Evolutionary conservation across 306 rosid species (phyloP), one percentile per base, ranked within the genome.

Genomic region (Lotus japonicus): DNA sequence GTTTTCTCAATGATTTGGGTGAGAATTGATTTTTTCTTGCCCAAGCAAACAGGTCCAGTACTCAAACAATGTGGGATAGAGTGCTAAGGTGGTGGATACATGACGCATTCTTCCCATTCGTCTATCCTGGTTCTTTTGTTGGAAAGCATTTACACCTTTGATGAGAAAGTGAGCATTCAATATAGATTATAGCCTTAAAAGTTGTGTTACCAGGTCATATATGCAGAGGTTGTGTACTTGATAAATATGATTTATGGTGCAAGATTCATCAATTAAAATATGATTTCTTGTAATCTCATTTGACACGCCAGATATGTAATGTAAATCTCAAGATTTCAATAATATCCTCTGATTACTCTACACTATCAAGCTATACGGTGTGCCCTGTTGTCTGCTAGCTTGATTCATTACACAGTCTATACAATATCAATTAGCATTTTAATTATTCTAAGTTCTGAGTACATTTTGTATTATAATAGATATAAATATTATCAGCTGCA

Each of bases 1-100:
- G 73, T 94, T 65, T 90, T 94, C 84, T 94, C 99, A 2, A 64
- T 90, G 85, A 81, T 88, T 83, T 94, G 99, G 99, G 95, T 94
- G 63, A 59, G 95, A 67, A 81, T 94, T 12, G 96, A 90, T 84
- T 83, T 96, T 39, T 94, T 94, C 87, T 73, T 94, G 88, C 89
- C 99, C 9, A 88, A 88, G 80, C 84, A 88, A 63, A 82, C 64
- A 8, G 99, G 99, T 38, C 99, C 97, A 26, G 75, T 82, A 53
- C 99, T 90, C 14, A 79, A 85, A 82, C 99, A 90, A 79, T 94
- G 99, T 52, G 97, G 99, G 12, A 80, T 88, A 54, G 88, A 84
- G 43, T 94, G 99, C 86, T 94, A 81, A 72, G 73, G 43, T 17
- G 12, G 41, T 39, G 13, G 51, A 43, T 50, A 28, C 13, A 2